phyloP scores from a whole-genome alignment of 148 eudicot species.

The Suaeda aralocaspica region DNA sequence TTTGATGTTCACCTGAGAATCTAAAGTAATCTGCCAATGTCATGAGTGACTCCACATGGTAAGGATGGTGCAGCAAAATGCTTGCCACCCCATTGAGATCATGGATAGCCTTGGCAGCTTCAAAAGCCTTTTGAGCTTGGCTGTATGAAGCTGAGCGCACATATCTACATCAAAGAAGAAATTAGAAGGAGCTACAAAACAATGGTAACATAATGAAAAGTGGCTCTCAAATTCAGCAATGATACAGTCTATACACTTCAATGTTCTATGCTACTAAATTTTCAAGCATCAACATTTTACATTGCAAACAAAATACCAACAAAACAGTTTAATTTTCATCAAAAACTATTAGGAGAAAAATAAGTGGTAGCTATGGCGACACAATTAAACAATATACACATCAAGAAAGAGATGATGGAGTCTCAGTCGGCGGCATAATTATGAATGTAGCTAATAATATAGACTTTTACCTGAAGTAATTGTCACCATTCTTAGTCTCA shows the following conservation, averaged over 20 bases:
- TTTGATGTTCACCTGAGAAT: constrained; percentile 86
- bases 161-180: constrained; percentile 50
- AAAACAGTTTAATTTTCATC: too few relatives aligned
- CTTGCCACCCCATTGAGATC: constrained; percentile 50
- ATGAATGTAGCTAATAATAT: background rate
- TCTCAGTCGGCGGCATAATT: background rate
- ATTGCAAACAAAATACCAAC: background rate
- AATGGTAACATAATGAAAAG: background rate
- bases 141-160: constrained; percentile 63
- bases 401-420: background rate
- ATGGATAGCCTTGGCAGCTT: constrained; percentile 74
- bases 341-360: too few relatives aligned
- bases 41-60: constrained; percentile 1
- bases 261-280: background rate
- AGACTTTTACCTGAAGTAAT: constrained; percentile 58
- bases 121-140: constrained; percentile 74
- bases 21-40: constrained; percentile 34
- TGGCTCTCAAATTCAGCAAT: background rate
- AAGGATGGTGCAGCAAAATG: background rate
- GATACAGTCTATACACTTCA: background rate
- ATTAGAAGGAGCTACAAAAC: background rate
- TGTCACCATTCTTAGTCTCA: constrained; percentile 57
- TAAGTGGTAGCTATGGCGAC: too few relatives aligned
- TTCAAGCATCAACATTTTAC: background rate
- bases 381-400: too few relatives aligned